phyloP scores from a whole-genome alignment of 768 basidiomycete genomes.

The Kockovaella imperatae region DNA sequence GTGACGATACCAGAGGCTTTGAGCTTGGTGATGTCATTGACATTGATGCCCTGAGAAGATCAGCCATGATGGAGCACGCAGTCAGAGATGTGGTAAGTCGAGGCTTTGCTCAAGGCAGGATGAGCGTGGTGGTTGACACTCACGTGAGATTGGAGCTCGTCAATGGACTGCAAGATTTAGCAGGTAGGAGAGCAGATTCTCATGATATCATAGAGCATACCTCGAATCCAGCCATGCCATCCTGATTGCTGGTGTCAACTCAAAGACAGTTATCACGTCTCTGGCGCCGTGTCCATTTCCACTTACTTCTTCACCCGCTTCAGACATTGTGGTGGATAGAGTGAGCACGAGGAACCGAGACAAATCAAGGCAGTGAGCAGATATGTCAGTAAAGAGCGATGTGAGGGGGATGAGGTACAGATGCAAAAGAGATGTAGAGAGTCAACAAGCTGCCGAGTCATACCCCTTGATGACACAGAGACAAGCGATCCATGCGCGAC shows the following conservation, averaged over 20 bases:
- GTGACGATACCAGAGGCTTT: slow-evolving; percentile 53
- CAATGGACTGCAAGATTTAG: slow-evolving; percentile 21
- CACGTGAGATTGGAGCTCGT: slow-evolving; percentile 38
- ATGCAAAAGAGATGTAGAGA: no score
- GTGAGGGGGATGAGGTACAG: background rate
- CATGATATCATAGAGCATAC: slow-evolving; percentile 1
- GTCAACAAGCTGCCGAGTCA: no score
- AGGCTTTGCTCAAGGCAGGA: background rate
- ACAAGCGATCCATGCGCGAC: no score
- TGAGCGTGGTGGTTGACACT: slow-evolving; percentile 6
- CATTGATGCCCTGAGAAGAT: slow-evolving; percentile 69
- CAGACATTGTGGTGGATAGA: slow-evolving; percentile 19
- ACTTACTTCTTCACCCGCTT: slow-evolving; percentile 30
- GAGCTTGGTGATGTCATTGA: slow-evolving; percentile 89
- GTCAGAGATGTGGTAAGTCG: background rate
- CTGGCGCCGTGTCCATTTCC: no score
- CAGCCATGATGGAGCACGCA: background rate
- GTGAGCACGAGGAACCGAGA: background rate
- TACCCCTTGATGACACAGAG: no score
- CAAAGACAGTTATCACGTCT: background rate
- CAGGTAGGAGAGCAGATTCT: background rate
- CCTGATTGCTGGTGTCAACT: slow-evolving; percentile 5
- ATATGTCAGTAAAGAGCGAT: background rate
- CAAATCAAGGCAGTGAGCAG: background rate
- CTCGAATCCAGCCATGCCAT: slow-evolving; percentile 10